Conservation (phyloP, 768 basidiomycete genomes). For the Collybia sp. region DNA sequence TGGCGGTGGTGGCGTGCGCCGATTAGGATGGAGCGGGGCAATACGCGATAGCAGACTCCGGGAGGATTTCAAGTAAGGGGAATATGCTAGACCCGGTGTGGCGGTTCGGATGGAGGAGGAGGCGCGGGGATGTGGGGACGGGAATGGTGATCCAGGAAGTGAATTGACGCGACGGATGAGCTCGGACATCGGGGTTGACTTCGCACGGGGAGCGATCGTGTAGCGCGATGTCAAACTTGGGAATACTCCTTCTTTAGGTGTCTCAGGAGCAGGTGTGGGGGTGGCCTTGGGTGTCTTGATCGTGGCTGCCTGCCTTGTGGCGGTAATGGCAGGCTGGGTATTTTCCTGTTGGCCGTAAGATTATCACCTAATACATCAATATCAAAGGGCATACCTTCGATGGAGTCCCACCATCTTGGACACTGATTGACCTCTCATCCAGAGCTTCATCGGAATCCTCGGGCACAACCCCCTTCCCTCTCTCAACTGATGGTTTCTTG, state of each 20-base stretch:
- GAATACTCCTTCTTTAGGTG: slow-evolving; percentile 11
- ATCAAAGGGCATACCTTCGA: slow-evolving; percentile 12
- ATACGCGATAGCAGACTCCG: slow-evolving; percentile 59
- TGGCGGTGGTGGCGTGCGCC: slow-evolving; percentile 70
- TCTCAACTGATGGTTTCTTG: background rate
- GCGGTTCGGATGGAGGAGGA: slow-evolving; percentile 10
- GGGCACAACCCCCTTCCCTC: background rate
- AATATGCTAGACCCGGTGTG: slow-evolving; percentile 38
- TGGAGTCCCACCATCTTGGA: slow-evolving; percentile 1
- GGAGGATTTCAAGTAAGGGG: slow-evolving; percentile 63
- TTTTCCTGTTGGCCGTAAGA: slow-evolving; percentile 22
- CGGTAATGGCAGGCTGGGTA: slow-evolving; percentile 6
- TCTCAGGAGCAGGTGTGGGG: background rate
- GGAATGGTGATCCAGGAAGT: slow-evolving; percentile 58
- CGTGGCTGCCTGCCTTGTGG: slow-evolving; percentile 3
- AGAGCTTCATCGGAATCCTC: background rate
- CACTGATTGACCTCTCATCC: background rate
- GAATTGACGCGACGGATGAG: slow-evolving; percentile 71
- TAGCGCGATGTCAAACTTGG: slow-evolving; percentile 29
- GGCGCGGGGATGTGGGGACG: slow-evolving; percentile 20
- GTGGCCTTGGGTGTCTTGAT: background rate
- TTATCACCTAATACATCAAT: background rate
- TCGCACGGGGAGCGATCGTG: slow-evolving; percentile 44
- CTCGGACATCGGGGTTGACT: slow-evolving; percentile 65
- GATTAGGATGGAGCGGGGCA: slow-evolving; percentile 72